A percentile compares a stretch with the other conserved stretches of the same genome.
phyloP scores from a whole-genome alignment of 2,329 filamentous ascomycete genomes.

The Xylariaceae sp. region DNA sequence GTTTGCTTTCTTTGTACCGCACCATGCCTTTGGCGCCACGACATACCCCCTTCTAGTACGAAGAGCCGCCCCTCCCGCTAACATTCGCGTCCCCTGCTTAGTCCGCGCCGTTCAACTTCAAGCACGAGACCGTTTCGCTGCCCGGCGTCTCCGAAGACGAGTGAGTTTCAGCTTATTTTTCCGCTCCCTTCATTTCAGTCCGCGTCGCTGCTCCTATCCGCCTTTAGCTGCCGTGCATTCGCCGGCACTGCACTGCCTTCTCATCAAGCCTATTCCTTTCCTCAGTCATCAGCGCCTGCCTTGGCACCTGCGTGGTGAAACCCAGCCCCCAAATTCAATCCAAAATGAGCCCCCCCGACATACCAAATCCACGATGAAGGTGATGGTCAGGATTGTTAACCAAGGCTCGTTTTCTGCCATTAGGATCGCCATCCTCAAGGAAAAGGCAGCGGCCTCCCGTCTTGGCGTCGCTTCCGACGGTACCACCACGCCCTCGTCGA shows the following conservation, averaged over 20 bases:
- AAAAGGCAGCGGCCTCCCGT: conserved; percentile 47
- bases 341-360: too few species aligned
- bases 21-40: too few species aligned
- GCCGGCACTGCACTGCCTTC: neutral
- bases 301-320: too few species aligned
- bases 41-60: neutral
- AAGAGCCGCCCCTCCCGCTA: too few species aligned
- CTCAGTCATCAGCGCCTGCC: too few species aligned
- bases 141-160: conserved; percentile 56
- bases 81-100: conserved; percentile 19
- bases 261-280: neutral
- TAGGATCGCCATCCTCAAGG: conserved; percentile 46
- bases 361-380: too few species aligned
- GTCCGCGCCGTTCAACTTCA: conserved; percentile 58
- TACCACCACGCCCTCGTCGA: conserved; percentile 6
- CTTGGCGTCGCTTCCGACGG: conserved; percentile 39
- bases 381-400: too few species aligned
- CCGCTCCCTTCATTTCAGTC: too few species aligned
- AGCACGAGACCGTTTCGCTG: conserved; percentile 47
- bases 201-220: neutral
- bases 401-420: too few species aligned
- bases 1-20: too few species aligned
- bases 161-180: conserved; percentile 37
- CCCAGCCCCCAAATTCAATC: too few species aligned
- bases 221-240: too few species aligned